phyloP scores from a whole-genome alignment of 83 land plant genomes.

The Picea engelmannii region DNA sequence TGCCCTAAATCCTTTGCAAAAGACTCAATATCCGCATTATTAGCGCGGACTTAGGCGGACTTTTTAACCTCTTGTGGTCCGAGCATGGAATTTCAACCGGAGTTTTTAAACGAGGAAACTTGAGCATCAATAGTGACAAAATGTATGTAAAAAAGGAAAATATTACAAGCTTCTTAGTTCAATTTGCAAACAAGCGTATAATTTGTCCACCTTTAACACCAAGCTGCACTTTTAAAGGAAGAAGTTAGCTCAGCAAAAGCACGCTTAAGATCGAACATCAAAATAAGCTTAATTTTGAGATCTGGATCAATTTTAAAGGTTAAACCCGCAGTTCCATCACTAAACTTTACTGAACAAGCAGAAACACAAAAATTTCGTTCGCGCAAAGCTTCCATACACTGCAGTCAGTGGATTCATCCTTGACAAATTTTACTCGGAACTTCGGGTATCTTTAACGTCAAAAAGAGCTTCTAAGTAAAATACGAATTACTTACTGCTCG shows the following conservation, averaged over 20 bases:
- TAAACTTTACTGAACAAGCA: neutral
- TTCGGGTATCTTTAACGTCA: neutral
- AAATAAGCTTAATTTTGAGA: neutral
- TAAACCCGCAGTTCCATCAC: neutral
- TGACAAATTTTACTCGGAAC: neutral
- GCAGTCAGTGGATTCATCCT: neutral
- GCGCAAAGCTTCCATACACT: neutral
- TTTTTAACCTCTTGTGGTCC: neutral
- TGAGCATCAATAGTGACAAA: neutral
- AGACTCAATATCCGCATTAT: neutral
- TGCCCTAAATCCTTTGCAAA: neutral
- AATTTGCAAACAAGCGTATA: neutral
- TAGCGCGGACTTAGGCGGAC: neutral
- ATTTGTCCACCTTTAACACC: neutral
- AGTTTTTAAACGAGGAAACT: neutral
- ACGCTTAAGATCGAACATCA: neutral
- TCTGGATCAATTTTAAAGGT: neutral
- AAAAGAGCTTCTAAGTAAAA: neutral
- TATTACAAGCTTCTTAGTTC: neutral
- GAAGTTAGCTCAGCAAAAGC: neutral
- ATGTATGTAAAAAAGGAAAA: neutral
- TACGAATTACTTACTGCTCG: neutral
- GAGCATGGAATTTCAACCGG: neutral
- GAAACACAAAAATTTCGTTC: neutral
- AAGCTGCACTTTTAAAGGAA: neutral